Evolutionary conservation across 331 rosid species (phyloP).

Genomic region (Ulmus americana): DNA sequence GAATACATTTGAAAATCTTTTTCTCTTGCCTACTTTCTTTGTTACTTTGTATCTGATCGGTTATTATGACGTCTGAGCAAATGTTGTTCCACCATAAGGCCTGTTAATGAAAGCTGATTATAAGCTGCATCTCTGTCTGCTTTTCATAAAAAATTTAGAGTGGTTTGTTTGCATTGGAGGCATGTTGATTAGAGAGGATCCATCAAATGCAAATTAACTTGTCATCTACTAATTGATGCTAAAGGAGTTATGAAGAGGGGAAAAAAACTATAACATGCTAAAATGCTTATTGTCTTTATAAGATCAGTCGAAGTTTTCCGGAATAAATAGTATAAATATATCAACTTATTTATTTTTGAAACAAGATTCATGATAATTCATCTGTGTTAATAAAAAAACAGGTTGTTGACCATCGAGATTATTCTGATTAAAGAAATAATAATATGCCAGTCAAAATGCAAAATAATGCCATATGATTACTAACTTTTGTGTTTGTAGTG

Average conservation of each 20-base stretch:
- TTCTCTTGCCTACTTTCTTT: background rate
- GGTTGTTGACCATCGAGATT: background rate
- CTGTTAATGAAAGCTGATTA: background rate
- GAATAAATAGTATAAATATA: too few relatives aligned
- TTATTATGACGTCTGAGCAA: background rate
- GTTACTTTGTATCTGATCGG: background rate
- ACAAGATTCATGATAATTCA: too few relatives aligned
- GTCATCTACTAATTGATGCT: too few relatives aligned
- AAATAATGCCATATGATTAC: background rate
- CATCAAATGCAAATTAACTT: too few relatives aligned
- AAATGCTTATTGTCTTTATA: too few relatives aligned
- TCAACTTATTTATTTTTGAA: too few relatives aligned
- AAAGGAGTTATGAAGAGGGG: too few relatives aligned
- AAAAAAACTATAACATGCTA: too few relatives aligned
- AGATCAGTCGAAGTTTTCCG: too few relatives aligned
- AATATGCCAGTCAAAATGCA: background rate
- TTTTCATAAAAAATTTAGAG: background rate
- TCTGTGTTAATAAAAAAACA: background rate
- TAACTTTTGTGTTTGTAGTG: background rate
- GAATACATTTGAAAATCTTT: background rate
- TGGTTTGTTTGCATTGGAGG: background rate
- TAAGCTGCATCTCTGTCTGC: conserved; percentile 1
- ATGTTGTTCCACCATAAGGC: background rate
- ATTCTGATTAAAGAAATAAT: background rate
- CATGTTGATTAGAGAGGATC: too few relatives aligned